phyloP scores from a whole-genome alignment of 192 early-diverging fungal species.

The Phycomyces blakesleeanus region DNA sequence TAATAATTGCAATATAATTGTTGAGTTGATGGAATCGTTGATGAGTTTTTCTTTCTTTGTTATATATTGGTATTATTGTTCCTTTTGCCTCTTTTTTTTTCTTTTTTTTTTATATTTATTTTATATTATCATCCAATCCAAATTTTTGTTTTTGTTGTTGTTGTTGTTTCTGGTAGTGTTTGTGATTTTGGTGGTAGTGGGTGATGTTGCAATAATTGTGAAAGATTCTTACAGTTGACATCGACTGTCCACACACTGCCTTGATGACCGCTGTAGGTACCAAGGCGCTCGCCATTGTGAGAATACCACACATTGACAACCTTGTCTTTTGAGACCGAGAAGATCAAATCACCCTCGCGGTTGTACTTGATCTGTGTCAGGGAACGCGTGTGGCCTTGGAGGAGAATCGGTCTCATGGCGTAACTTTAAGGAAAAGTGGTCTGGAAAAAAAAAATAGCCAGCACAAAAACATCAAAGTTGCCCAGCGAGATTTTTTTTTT shows the following conservation, averaged over 20 bases:
- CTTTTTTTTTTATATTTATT: background rate
- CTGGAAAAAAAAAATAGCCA: background rate
- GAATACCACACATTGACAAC: conserved; percentile 94
- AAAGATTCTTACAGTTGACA: conserved; percentile 71
- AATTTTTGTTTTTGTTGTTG: too few relatives aligned
- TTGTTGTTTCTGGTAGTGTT: too few relatives aligned
- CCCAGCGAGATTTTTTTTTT: too few relatives aligned
- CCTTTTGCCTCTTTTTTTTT: too few relatives aligned
- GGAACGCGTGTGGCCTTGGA: conserved; percentile 94
- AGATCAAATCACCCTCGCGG: conserved; percentile 93
- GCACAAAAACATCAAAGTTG: conserved; percentile 3
- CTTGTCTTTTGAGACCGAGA: conserved; percentile 94
- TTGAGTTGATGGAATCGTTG: background rate
- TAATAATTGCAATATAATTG: conserved; percentile 4
- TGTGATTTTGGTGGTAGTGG: too few relatives aligned
- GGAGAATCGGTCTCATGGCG: conserved; percentile 84
- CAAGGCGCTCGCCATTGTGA: conserved; percentile 96
- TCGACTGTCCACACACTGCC: conserved; percentile 95
- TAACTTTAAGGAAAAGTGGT: background rate
- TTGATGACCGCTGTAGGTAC: conserved; percentile 88
- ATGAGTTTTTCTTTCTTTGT: background rate
- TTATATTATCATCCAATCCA: background rate
- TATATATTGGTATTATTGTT: too few relatives aligned
- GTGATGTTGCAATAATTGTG: background rate
- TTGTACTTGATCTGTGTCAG: conserved; percentile 99